Evolutionary conservation across 2,329 filamentous ascomycete genomes (phyloP), one percentile per base, ranked within the genome.

Genomic region (Mycosphaerella sp.): DNA sequence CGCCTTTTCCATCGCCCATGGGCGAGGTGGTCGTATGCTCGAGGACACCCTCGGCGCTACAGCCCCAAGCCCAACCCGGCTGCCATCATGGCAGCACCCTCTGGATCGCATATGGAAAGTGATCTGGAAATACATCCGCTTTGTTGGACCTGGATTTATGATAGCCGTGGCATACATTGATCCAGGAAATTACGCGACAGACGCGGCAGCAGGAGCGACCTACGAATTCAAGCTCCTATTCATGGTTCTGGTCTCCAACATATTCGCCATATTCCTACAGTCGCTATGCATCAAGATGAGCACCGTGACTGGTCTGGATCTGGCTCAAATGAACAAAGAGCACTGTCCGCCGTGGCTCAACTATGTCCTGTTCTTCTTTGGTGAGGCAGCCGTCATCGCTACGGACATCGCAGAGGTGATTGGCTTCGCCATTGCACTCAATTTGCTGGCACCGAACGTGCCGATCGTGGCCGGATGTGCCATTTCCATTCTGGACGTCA

Each of bases 261-360:
- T 86, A 44, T 84, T 87, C 61, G 84, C 84, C 59, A 85, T 87
- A 48, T 79, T 86, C 58, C 72, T 87, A 16, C 84, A 87, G 66
- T 80, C 77, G 16, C 75, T 87, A 1, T 79, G 79, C 61, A 81
- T 85, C 65, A 79, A 79, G 59, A 67, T 80, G 36, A 77, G 74
- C 28, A 70, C 72, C 3, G 71, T 77, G 43, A 76, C 74, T 12
- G 74, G 74, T 13, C 66, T 75, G 62, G 73, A 77, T 50, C 65
- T 77, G 50, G 73, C 74, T 14, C 70, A 76, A 50, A 75, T 74
- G 61, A 74, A 71, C 65, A 72, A 69, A 53, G 71, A 69, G 10
- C 67, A 75, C 62, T 70, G 78, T 18, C 77, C 78, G 7, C 67
- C 60, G 42, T 80, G 77, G 77, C 66, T 80, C 36, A 80, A 79